Base-by-base conservation (phyloP, 441 rosid genomes). In the Viola pubescens region DNA sequence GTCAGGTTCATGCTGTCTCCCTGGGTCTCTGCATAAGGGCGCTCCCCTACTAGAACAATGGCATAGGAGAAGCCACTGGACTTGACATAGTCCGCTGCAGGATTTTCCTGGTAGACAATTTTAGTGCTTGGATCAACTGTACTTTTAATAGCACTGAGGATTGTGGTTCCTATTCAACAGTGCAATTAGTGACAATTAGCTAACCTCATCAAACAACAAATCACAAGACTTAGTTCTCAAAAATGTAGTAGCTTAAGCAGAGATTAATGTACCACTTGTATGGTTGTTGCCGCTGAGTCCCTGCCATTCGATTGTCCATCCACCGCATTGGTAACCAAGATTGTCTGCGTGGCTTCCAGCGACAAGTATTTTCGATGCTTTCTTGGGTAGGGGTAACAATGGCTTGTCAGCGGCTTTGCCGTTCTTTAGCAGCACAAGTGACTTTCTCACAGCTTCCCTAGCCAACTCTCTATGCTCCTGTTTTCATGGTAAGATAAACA, bases 381-480 rank as follows among this genome's bases (percentile, higher is more conserved):
- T 75, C 67, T 80, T 82, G 37, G 85, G 77, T 13, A 86, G 81
- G 14, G 90, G 90, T 37, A 86, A 70, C 75, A 84, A 37, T 53
- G 86, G 88, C 60, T 67, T 9, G 46, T 72, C 65, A 7, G 69
- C 74, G 47, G 65, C 40, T 52, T 63, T 50, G 4, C 85, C 86
- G 45, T 86, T 86, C 77, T 82, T 82, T 58, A 86, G 66, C 66
- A 82, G 68, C 64, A 82, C 90, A 54, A 86, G 76, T 5, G 94
- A 84, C 67, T 77, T 86, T 60, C 88, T 77, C 50, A 81, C 90
- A 4, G 88, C 94, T 67, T 86, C 90, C 60, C 85, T 75, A 3
- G 90, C 94, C 72, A 86, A 68, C 66, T 82, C 76, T 62, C 94
- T 79, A 12, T 84, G 90, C 52, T 84, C 74, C 90, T 83, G 77